Evolutionary conservation across 768 basidiomycete species (phyloP), one percentile per base, ranked within the genome.

Genomic region (Megacollybia marginata): DNA sequence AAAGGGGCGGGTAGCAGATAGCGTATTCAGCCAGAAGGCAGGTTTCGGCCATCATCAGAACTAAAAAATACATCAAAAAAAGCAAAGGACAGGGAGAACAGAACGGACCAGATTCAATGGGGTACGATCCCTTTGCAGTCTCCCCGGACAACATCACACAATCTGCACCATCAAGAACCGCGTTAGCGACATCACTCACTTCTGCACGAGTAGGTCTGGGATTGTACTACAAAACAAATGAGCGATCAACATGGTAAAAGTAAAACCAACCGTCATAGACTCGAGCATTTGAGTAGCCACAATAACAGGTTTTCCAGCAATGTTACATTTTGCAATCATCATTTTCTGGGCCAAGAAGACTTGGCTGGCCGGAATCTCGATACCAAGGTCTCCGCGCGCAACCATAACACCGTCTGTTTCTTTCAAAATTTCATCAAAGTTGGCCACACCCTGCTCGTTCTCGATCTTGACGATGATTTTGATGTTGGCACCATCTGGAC

Each of bases 381-480:
- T 99, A 67, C 96, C 96, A 46, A 99, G 78, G 66, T 99, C 96
- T 68, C 96, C 96, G 71, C 96, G 92, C 56, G 96, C 96, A 56
- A 99, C 96, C 96, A 99, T 99, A 58, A 99, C 96, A 73, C 96
- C 96, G 65, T 99, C 96, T 31, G 88, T 80, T 66, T 88, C 96
- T 60, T 78, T 83, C 60, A 99, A 68, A 61, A 99, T 99, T 69
- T 98, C 94, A 69, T 98, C 96, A 72, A 99, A 99, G 80, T 98
- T 98, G 59, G 84, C 82, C 43, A 99, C 90, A 67, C 96, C 96
- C 71, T 99, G 96, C 68, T 97, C 91, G 71, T 99, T 99, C 71
- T 99, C 96, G 57, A 99, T 98, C 72, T 99, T 99, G 72, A 95
- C 93, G 58, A 99, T 97, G 67, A 99, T 92, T 72, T 97, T 98